Conservation (phyloP, 805 yeast species). For the Metschnikowia drakensbergensis region DNA sequence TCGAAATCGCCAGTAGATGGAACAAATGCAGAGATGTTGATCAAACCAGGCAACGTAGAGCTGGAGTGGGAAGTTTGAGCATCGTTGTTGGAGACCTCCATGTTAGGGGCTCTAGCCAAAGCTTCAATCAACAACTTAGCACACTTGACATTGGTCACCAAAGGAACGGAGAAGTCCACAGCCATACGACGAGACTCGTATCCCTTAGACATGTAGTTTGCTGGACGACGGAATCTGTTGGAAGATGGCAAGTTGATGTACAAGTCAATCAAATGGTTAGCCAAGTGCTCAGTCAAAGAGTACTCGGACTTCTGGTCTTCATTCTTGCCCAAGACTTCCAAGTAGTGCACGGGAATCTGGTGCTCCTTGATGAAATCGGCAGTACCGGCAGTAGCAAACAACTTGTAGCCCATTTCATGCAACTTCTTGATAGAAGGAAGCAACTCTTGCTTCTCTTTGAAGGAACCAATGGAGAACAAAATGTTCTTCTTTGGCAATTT, state of each 20-base stretch:
- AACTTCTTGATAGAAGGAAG: slow-evolving; percentile 82
- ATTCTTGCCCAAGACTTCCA: slow-evolving; percentile 76
- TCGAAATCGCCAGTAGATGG: slow-evolving; percentile 70
- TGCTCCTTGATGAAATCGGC: slow-evolving; percentile 97
- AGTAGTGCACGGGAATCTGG: slow-evolving; percentile 87
- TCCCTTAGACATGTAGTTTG: slow-evolving; percentile 95
- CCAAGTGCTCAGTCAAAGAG: slow-evolving; percentile 93
- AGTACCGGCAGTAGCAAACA: slow-evolving; percentile 98
- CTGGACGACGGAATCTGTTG: slow-evolving; percentile 97
- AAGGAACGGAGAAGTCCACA: slow-evolving; percentile 95
- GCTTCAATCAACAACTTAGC: slow-evolving; percentile 96
- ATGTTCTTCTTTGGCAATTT: slow-evolving; percentile 92
- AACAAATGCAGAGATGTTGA: slow-evolving; percentile 75
- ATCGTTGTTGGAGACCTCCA: slow-evolving; percentile 74
- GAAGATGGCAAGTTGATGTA: slow-evolving; percentile 96
- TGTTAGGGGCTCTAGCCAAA: slow-evolving; percentile 61
- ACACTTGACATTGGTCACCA: slow-evolving; percentile 95
- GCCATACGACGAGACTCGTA: slow-evolving; percentile 99
- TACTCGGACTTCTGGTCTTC: slow-evolving; percentile 86
- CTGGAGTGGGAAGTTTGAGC: slow-evolving; percentile 89
- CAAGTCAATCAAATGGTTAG: slow-evolving; percentile 92
- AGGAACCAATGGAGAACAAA: slow-evolving; percentile 91
- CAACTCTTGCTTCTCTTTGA: slow-evolving; percentile 90
- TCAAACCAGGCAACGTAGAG: slow-evolving; percentile 78
- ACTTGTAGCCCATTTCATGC: slow-evolving; percentile 77